Percentiles rank a stretch among this genome's conserved stretches.
Conservation (phyloP, 1,284 basidiomycete species). For the Anthracocystis panici-leucophaei region DNA sequence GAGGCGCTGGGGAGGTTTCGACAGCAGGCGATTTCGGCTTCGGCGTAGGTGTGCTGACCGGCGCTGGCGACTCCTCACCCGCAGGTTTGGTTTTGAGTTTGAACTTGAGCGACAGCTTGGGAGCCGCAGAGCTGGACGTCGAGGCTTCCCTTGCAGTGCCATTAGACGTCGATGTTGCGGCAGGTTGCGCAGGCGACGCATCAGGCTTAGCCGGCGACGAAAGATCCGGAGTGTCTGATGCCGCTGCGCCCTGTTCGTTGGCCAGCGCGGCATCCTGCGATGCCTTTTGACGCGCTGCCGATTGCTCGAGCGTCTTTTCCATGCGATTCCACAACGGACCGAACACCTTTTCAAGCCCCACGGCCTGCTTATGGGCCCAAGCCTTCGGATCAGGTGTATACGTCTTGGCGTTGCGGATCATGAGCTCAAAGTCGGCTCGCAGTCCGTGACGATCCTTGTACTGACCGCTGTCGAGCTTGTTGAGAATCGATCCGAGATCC, state of each 20-base stretch:
- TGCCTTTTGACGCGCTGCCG: conserved; percentile 59
- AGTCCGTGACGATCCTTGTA: conserved; percentile 88
- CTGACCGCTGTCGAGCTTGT: conserved; percentile 84
- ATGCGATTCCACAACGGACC: conserved; percentile 78
- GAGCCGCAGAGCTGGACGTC: conserved; percentile 24
- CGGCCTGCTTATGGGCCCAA: conserved; percentile 81
- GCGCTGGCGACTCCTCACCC: conserved; percentile 23
- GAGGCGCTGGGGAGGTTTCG: conserved; percentile 11
- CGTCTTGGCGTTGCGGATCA: conserved; percentile 86
- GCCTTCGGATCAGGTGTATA: conserved; percentile 81
- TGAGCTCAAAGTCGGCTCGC: conserved; percentile 86
- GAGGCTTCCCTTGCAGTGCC: conserved; percentile 25
- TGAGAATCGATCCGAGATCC: conserved; percentile 89
- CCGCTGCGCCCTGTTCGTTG: conserved; percentile 20
- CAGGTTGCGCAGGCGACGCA: neutral
- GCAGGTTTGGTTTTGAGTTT: conserved; percentile 41
- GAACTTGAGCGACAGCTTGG: conserved; percentile 46
- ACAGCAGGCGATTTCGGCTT: conserved; percentile 10
- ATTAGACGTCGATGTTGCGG: conserved; percentile 2
- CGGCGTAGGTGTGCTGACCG: conserved; percentile 28
- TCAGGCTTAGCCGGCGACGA: conserved; percentile 30
- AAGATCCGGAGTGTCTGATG: conserved; percentile 24
- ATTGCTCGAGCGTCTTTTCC: conserved; percentile 68
- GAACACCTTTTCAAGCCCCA: conserved; percentile 83
- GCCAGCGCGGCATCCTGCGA: conserved; percentile 45